A percentile compares a stretch with the other conserved stretches of the same genome.
Conservation (phyloP, 306 rosid genomes). For the Trifolium repens region DNA sequence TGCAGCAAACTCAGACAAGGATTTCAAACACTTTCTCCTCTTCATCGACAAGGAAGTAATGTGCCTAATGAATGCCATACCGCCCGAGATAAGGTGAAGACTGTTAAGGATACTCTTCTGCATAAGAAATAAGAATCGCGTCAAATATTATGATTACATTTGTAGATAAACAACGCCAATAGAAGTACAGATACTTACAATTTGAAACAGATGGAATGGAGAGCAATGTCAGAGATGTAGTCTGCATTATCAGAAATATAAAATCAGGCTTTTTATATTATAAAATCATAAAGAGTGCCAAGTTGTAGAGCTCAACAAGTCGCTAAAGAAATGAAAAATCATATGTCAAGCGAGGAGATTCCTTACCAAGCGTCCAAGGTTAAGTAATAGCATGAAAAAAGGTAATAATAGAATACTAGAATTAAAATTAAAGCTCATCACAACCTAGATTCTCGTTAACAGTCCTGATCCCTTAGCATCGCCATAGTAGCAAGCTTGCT, state of each 20-base stretch:
- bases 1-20: constrained; percentile 2
- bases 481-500: not conserved
- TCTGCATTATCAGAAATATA: constrained; percentile 19
- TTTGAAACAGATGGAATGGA: constrained; percentile 10
- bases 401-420: not conserved
- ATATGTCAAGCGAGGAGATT: not conserved
- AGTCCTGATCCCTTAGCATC: not conserved
- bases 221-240: not conserved
- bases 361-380: not conserved
- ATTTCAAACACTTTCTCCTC: constrained; percentile 16
- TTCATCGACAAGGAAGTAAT: constrained; percentile 16
- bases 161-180: not conserved
- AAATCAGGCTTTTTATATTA: constrained; percentile 25
- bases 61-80: constrained; percentile 17
- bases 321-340: constrained; percentile 33
- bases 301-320: constrained; percentile 3
- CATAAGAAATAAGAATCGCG: not conserved
- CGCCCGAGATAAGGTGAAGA: not conserved
- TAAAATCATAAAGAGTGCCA: not conserved
- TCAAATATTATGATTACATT: constrained; percentile 4
- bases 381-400: constrained; percentile 12
- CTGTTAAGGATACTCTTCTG: constrained; percentile 25
- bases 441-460: constrained; percentile 8
- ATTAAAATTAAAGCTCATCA: constrained; percentile 1
- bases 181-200: constrained; percentile 13